Percentiles rank a stretch among this genome's conserved stretches.
Conservation (phyloP, 768 basidiomycete genomes). For the Xerocomellus chrysenteron region DNA sequence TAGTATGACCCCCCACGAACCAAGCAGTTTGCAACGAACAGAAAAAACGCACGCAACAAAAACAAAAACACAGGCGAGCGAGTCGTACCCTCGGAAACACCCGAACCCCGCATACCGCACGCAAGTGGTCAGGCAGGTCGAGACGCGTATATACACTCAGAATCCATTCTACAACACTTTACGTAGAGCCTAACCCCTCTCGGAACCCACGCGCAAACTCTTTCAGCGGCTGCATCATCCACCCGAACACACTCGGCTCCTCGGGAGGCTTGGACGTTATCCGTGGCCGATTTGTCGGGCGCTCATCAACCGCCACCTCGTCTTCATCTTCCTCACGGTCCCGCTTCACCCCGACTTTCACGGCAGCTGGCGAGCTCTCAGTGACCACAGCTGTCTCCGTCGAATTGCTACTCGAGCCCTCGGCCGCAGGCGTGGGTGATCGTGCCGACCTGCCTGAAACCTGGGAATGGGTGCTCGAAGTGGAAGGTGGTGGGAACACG, state of each 20-base stretch:
- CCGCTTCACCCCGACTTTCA: constrained; percentile 45
- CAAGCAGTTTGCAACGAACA: constrained; percentile 3
- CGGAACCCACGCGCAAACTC: constrained; percentile 68
- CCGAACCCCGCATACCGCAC: constrained; percentile 26
- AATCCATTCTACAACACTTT: neutral
- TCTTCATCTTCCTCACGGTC: constrained; percentile 41
- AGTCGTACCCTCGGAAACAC: constrained; percentile 24
- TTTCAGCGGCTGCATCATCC: constrained; percentile 62
- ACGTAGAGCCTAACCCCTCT: constrained; percentile 47
- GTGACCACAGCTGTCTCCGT: constrained; percentile 41
- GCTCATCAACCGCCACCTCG: constrained; percentile 38
- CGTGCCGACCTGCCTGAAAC: constrained; percentile 9
- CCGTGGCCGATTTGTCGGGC: constrained; percentile 52
- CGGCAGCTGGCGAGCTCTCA: constrained; percentile 17
- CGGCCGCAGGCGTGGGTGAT: constrained; percentile 10
- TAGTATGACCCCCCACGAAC: constrained; percentile 10
- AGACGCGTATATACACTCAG: constrained; percentile 12
- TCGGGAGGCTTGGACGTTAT: constrained; percentile 44
- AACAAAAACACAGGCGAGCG: constrained; percentile 9
- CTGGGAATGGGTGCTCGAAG: constrained; percentile 16
- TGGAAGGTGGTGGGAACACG: constrained; percentile 18
- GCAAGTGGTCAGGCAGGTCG: constrained; percentile 19
- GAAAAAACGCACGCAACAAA: constrained; percentile 21
- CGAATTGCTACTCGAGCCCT: constrained; percentile 29
- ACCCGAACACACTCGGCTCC: constrained; percentile 48